phyloP scores from a whole-genome alignment of 225 moss, liverwort and hornwort genomes.

The Sphagnum contortum region DNA sequence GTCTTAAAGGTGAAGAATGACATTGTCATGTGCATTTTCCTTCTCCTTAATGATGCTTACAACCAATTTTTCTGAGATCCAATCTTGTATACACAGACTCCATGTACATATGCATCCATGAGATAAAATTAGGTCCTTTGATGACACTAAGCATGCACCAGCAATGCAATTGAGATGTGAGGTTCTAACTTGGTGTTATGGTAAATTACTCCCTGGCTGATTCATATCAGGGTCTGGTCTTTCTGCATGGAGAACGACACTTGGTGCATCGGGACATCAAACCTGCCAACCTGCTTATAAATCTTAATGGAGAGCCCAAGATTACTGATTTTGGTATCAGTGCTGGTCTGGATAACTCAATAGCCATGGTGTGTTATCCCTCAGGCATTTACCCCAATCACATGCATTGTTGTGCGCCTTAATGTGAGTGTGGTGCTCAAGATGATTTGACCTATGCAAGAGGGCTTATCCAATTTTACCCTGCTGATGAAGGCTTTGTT shows the following conservation, averaged over 20 bases:
- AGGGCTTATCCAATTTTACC: too few relatives aligned
- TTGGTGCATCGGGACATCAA: constrained; percentile 98
- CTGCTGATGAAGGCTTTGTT: too few relatives aligned
- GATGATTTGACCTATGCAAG: too few relatives aligned
- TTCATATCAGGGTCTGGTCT: constrained; percentile 66
- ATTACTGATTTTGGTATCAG: constrained; percentile 97
- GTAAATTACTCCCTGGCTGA: neutral
- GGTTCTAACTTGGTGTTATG: too few relatives aligned
- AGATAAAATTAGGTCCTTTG: neutral
- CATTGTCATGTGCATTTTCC: neutral
- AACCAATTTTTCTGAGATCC: too few relatives aligned
- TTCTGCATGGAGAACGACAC: constrained; percentile 88
- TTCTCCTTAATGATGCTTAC: too few relatives aligned
- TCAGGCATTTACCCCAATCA: too few relatives aligned
- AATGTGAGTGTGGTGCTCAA: too few relatives aligned
- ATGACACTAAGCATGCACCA: too few relatives aligned
- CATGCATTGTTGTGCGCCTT: too few relatives aligned
- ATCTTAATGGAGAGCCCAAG: constrained; percentile 96
- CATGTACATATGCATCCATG: neutral
- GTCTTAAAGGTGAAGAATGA: constrained; percentile 59
- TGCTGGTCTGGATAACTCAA: constrained; percentile 85
- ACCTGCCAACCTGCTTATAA: constrained; percentile 95
- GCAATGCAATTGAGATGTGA: too few relatives aligned
- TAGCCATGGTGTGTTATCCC: constrained; percentile 71
- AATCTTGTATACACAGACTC: too few relatives aligned